Base-by-base conservation (phyloP, 352 stramenopile genomes). In the Chrysophaeum taylorii region DNA sequence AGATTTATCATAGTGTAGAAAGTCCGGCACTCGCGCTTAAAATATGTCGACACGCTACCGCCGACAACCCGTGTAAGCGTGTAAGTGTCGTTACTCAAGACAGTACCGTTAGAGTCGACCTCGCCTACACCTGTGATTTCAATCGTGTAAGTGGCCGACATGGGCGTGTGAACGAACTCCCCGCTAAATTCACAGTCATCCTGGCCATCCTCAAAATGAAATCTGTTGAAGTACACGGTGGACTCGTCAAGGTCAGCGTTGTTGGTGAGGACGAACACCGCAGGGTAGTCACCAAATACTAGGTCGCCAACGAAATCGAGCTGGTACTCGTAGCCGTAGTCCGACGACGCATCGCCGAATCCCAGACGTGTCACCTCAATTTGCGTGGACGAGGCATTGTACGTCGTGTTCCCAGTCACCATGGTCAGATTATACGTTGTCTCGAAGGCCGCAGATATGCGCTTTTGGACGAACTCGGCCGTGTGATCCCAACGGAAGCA, bases 241-340 rank as follows among this genome's bases (percentile, higher is more conserved):
- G 48, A 35, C 9, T 69, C 39, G 16, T 4, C 14, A 1, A 57
- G 39, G 2, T 7, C 14, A 15, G 29, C 35, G 39, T 36, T 12
- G 39, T 60, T 69, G 43, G 39, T 2, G 5, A 69, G 1, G 14
- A 42, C 43, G 16, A 57, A 45, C 16, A 69, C 12, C 62, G 18
- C 2, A 29, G 73, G 60, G 63, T 75, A 70, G 54, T 77, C 50
- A 18, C 73, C 73, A 21, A 37, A 27, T 7, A 75, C 62, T 25
- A 61, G 39, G 42, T 23, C 36, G 33, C 70, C 73, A 25, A 54
- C 54, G 38, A 73, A 77, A 15, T 62, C 48, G 52, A 77, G 52
- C 18, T 25, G 48, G 66, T 77, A 77, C n/a, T 38, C 64, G 43
- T 77, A 77, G 42, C 70, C 73, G 29, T 68, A 75, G 25, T 43